phyloP scores from a whole-genome alignment of 2,329 filamentous ascomycete species.

The Zymoseptoria passerinii region DNA sequence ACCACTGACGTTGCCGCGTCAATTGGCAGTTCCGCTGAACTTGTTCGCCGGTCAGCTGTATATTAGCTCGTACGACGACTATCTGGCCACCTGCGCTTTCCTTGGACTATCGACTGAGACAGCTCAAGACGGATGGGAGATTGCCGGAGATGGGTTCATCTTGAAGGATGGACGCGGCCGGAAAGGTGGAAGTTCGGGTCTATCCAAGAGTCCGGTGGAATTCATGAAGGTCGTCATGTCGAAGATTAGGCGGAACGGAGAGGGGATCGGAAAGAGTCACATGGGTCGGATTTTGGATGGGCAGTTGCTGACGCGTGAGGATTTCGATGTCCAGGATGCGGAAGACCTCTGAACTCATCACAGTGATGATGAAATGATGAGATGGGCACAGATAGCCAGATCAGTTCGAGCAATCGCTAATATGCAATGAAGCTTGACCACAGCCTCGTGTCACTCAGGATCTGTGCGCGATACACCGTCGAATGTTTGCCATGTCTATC shows the following conservation, averaged over 20 bases:
- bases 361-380: too few relatives aligned
- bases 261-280: conserved; percentile 21
- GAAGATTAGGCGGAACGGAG: conserved; percentile 17
- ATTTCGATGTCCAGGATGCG: conserved; percentile 5
- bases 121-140: conserved; percentile 10
- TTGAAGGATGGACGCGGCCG: conserved; percentile 11
- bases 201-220: conserved; percentile 13
- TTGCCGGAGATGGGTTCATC: conserved; percentile 20
- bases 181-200: conserved; percentile 1
- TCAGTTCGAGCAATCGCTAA: too few relatives aligned
- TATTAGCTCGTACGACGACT: conserved; percentile 47
- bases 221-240: conserved; percentile 20
- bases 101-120: conserved; percentile 11
- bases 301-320: conserved; percentile 6
- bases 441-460: too few relatives aligned
- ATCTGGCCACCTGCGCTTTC: conserved; percentile 28
- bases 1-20: conserved; percentile 12
- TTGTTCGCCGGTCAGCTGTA: conserved; percentile 64
- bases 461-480: too few relatives aligned
- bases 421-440: too few relatives aligned
- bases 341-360: neutral
- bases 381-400: too few relatives aligned
- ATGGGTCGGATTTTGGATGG: conserved; percentile 21
- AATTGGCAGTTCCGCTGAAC: conserved; percentile 45
- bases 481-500: too few relatives aligned